Conservation (phyloP, 2,329 filamentous ascomycete genomes). For the Arthrobotrys conoides region DNA sequence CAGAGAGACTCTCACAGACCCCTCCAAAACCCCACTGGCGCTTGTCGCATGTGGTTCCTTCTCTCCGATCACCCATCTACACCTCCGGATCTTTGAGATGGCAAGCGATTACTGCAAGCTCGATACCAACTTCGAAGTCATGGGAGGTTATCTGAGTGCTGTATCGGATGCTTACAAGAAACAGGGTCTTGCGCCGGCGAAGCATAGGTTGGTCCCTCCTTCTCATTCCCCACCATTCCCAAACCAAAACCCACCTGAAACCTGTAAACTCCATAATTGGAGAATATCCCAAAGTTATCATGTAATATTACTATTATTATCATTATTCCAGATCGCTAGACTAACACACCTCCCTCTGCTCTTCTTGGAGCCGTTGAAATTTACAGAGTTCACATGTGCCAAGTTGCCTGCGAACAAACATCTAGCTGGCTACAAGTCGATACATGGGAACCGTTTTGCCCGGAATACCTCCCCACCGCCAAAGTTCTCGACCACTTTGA, state of each 20-base stretch:
- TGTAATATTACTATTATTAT: neutral
- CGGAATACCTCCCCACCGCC: slow-evolving; percentile 88
- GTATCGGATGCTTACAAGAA: slow-evolving; percentile 84
- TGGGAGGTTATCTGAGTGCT: slow-evolving; percentile 88
- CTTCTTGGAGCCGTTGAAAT: slow-evolving; percentile 34
- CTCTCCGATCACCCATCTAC: slow-evolving; percentile 81
- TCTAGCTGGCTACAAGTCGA: slow-evolving; percentile 88
- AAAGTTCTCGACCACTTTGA: slow-evolving; percentile 92
- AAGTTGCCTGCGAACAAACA: slow-evolving; percentile 81
- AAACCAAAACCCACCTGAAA: slow-evolving; percentile 1
- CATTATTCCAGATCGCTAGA: slow-evolving; percentile 50
- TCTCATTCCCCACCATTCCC: neutral
- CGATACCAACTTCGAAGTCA: slow-evolving; percentile 81
- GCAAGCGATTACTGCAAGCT: slow-evolving; percentile 83
- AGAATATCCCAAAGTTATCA: slow-evolving; percentile 2
- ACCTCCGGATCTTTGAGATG: slow-evolving; percentile 91
- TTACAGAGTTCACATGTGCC: slow-evolving; percentile 82
- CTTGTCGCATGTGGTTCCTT: slow-evolving; percentile 80
- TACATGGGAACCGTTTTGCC: slow-evolving; percentile 87
- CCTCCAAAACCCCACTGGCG: slow-evolving; percentile 75
- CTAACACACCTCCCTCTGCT: slow-evolving; percentile 40
- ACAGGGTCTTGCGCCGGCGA: slow-evolving; percentile 79
- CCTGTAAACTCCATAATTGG: slow-evolving; percentile 10
- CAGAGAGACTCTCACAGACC: slow-evolving; percentile 72
- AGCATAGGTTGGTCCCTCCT: slow-evolving; percentile 72